Evolutionary conservation across 2,329 filamentous ascomycete species (phyloP), one percentile per base, ranked within the genome.

Genomic region (Sclerotinia nivalis): DNA sequence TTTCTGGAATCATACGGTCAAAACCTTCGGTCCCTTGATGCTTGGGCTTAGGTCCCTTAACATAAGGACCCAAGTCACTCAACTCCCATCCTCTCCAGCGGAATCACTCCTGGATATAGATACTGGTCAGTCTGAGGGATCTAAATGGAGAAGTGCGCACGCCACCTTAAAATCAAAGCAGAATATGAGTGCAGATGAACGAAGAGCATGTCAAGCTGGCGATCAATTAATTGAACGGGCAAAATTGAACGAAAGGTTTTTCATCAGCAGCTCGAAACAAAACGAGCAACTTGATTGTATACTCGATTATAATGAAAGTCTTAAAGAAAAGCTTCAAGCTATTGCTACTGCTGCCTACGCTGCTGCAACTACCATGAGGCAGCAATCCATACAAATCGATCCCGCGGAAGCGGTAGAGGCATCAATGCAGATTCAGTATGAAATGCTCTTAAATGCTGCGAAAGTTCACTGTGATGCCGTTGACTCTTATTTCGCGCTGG

Each of bases 1-100:
- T 52, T 65, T 65, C 15, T 65, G 61, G 61, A 40, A 52, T 65
- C 9, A 52, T 52, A 22, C n/a, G 8, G 18, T 65, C 47, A 65
- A 37, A 43, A 3, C 18, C 13, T 65, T 65, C 28, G 61, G 47
- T 43, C 9, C 47, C 15, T 20, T 8, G 6, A 65, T 65, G 61
- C 61, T 65, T 43, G 47, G 15, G 9, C 47, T 65, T 12, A 65
- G 61, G n/a, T 65, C 61, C 47, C n/a, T 22, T 28, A 65, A 0
- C 9, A 2, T 52, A 37, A 52, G 47, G 4, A 52, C 28, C 47
- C 31, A 40, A n/a, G 22, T 37, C n/a, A 40, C 28, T 52, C 15
- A n/a, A 15, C 4, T 40, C 13, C 31, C 61, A 18, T 0, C 9
- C 40, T 37, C n/a, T 2, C 20, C 31, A n/a, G 20, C 22, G 2